A percentile compares a stretch with the other conserved stretches of the same genome.
Conservation (phyloP, 805 yeast genomes). For the Cyberlindnera mrakii region DNA sequence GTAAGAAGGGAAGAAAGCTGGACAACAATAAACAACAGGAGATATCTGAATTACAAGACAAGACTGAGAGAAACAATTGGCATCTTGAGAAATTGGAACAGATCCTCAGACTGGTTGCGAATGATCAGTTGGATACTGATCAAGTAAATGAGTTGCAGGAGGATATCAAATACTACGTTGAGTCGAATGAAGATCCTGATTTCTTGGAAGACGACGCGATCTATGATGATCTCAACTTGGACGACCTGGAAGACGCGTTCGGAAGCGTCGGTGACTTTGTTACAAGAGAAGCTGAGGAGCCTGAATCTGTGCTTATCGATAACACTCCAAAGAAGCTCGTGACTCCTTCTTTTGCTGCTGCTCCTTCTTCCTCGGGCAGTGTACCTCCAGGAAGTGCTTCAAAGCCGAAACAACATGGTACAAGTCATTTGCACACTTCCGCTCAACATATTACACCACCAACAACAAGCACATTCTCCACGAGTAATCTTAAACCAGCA, state of each 20-base stretch:
- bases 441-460: constrained; percentile 3
- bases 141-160: constrained; percentile 73
- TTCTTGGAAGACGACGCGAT: constrained; percentile 91
- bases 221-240: constrained; percentile 79
- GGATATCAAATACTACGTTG: constrained; percentile 89
- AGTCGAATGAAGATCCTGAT: constrained; percentile 87
- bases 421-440: neutral
- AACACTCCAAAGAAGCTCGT: constrained; percentile 34
- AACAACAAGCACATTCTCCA: constrained; percentile 1
- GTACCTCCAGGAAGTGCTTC: too few relatives aligned
- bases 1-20: constrained; percentile 44
- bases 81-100: constrained; percentile 77
- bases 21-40: constrained; percentile 51
- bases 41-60: constrained; percentile 55
- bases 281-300: constrained; percentile 9
- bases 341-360: constrained; percentile 3
- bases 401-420: neutral
- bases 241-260: constrained; percentile 47
- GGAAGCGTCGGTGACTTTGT: constrained; percentile 41
- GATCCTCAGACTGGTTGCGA: constrained; percentile 69
- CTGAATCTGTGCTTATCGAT: constrained; percentile 6
- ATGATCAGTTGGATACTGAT: constrained; percentile 74
- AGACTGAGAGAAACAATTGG: constrained; percentile 67
- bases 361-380: too few relatives aligned
- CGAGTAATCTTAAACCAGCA: constrained; percentile 41